Evolutionary conservation across 108 stramenopile genomes (phyloP).

Genomic region (Seminavis robusta): DNA sequence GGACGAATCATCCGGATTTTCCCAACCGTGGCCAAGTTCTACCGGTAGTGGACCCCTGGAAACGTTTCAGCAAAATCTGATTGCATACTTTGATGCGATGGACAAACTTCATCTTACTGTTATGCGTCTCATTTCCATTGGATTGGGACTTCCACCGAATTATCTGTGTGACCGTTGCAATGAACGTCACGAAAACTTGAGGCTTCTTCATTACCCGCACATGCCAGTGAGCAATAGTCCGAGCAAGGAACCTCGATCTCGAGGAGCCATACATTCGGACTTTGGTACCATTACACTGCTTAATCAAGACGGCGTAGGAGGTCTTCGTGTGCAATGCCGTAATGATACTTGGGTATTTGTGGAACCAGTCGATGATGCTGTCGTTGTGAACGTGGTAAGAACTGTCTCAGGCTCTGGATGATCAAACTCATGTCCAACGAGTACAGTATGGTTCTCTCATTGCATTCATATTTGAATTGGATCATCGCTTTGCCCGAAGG

Average conservation of each 20-base stretch:
- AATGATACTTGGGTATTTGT: slow-evolving; percentile 56
- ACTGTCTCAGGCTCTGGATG: no score
- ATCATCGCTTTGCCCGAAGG: no score
- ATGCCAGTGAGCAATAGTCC: slow-evolving; percentile 9
- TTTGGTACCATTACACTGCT: slow-evolving; percentile 60
- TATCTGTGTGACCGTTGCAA: slow-evolving; percentile 23
- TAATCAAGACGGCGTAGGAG: slow-evolving; percentile 49
- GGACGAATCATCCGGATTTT: slow-evolving; percentile 9
- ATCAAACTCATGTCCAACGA: no score
- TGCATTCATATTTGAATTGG: no score
- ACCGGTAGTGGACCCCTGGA: slow-evolving; percentile 20
- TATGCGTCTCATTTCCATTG: slow-evolving; percentile 20
- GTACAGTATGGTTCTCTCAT: no score
- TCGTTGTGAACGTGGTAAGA: slow-evolving; percentile 41
- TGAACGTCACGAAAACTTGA: slow-evolving; percentile 20
- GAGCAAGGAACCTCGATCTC: slow-evolving; percentile 3
- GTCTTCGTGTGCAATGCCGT: slow-evolving; percentile 41
- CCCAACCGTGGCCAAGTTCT: slow-evolving; percentile 30
- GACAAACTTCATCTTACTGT: slow-evolving; percentile 18
- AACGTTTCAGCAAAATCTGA: slow-evolving; percentile 28
- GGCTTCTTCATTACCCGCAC: slow-evolving; percentile 24
- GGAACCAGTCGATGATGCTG: slow-evolving; percentile 27
- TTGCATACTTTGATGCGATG: slow-evolving; percentile 45
- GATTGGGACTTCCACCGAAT: slow-evolving; percentile 9
- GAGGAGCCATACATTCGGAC: slow-evolving; percentile 47